Base-by-base conservation (phyloP, 495 filamentous ascomycete species). In the Talaromyces adpressus region DNA sequence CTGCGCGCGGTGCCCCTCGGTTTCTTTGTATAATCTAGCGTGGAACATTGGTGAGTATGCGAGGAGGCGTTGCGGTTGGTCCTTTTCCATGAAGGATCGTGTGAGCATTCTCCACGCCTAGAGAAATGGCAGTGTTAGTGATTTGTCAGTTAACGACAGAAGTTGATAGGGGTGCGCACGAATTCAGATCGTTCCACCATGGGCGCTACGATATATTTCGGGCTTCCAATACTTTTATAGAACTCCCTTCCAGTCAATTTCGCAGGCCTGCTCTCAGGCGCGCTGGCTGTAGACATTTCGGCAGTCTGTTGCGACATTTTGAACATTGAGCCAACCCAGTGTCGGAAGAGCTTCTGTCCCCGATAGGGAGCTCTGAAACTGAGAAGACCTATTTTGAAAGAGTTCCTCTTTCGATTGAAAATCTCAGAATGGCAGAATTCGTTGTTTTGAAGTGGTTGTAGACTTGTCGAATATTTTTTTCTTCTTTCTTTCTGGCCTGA, bases 171-270 rank as follows among this genome's bases (percentile, higher is more conserved):
- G 62, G 62, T 39, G 79, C 88, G 64, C 81, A 97, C 93, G 78
- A 97, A 96, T 79, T 98, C 95, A 4, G 92, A 96, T 71, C 97
- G 89, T 67, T 98, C 94, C 22, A 99, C 94, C 94, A 99, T 99
- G 34, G 94, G 94, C 36, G 94, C 94, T 29, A 99, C 82, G 47
- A 98, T 84, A 66, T 89, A 87, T 70, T 90, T 95, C 0, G 94
- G 94, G 62, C 88, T 91, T 12, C 95, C 94, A 62, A 99, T 85
- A 67, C 89, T 94, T 73, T 96, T 85, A 69, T 97, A 98, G 73
- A 98, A 97, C 36, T 88, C 88, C 20, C 95, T 82, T 6, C 94
- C 94, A 65, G 87, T 84, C 1, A 96, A 78, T 71, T 93, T 96
- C 62, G 70, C 6, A 63, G 53, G 27, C 27, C 22, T 7, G 53